A percentile compares a stretch with the other conserved stretches of the same genome.
Evolutionary conservation across 768 basidiomycete genomes (phyloP).

Genomic region (Hebeloma cylindrosporum): DNA sequence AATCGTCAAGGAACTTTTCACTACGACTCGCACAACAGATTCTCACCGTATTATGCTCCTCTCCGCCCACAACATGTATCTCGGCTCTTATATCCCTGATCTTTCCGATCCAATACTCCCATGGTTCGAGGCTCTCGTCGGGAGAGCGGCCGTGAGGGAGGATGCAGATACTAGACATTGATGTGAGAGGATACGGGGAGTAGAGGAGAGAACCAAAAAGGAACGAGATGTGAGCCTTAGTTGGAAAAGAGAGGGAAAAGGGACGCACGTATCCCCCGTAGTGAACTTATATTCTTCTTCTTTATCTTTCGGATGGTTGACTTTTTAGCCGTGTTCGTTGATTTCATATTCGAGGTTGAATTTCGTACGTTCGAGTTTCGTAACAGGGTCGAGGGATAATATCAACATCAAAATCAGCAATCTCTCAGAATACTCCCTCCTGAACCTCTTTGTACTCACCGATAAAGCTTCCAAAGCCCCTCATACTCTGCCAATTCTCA

Average conservation of each 20-base stretch:
- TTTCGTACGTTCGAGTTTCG: neutral
- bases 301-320: too few species aligned
- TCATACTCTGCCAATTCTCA: slow-evolving; percentile 14
- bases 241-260: neutral
- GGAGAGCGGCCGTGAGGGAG: slow-evolving; percentile 35
- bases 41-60: slow-evolving; percentile 32
- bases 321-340: too few species aligned
- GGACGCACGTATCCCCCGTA: slow-evolving; percentile 36
- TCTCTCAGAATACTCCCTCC: too few species aligned
- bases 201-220: too few species aligned
- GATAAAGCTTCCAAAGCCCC: slow-evolving; percentile 23
- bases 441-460: too few species aligned
- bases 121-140: slow-evolving; percentile 25
- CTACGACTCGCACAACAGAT: neutral
- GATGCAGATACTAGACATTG: slow-evolving; percentile 38
- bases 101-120: slow-evolving; percentile 53
- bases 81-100: slow-evolving; percentile 47
- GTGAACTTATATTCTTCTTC: slow-evolving; percentile 30
- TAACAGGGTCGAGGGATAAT: neutral
- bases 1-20: neutral
- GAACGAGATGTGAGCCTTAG: neutral
- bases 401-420: neutral
- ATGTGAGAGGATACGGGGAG: too few species aligned
- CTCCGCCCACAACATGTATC: slow-evolving; percentile 19
- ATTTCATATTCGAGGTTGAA: slow-evolving; percentile 17